These are phyloP conservation scores for Aspergillus sp. DNA, from an alignment of 2,329 filamentous ascomycete species.

Conservation along the genomic window DNA sequence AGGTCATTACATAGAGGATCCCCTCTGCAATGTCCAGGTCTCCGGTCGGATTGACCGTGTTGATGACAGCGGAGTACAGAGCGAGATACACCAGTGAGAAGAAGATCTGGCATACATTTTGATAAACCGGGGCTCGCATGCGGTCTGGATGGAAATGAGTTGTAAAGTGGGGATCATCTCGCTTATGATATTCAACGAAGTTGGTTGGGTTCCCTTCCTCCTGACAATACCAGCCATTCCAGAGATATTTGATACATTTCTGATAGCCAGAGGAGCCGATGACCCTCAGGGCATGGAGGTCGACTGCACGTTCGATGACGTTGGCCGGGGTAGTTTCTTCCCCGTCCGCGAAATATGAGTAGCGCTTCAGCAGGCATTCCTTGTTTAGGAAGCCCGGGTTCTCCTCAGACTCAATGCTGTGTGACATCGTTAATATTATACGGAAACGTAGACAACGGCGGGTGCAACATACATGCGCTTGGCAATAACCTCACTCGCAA, in stretches of 20 bases:
- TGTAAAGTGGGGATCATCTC: slow-evolving; percentile 70
- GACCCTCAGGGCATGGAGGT: slow-evolving; percentile 79
- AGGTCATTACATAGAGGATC: slow-evolving; percentile 81
- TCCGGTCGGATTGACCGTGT: slow-evolving; percentile 80
- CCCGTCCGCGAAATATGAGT: slow-evolving; percentile 69
- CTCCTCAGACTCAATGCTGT: slow-evolving; percentile 76
- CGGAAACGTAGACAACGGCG: too few species aligned
- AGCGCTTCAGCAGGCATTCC: slow-evolving; percentile 76
- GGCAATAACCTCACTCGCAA: slow-evolving; percentile 84
- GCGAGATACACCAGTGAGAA: slow-evolving; percentile 76
- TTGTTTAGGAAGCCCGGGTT: slow-evolving; percentile 72
- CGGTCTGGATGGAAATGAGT: slow-evolving; percentile 86
- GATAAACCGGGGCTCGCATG: slow-evolving; percentile 86
- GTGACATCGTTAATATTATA: slow-evolving; percentile 4
- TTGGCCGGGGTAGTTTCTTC: slow-evolving; percentile 70
- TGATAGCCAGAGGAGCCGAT: slow-evolving; percentile 94
- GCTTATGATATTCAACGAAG: slow-evolving; percentile 81
- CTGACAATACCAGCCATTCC: slow-evolving; percentile 95
- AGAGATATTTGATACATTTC: slow-evolving; percentile 87
- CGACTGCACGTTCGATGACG: slow-evolving; percentile 87
- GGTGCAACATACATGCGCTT: slow-evolving; percentile 53
- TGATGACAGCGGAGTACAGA: slow-evolving; percentile 85
- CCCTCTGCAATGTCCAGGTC: slow-evolving; percentile 79
- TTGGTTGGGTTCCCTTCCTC: slow-evolving; percentile 83
- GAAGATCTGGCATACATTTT: slow-evolving; percentile 81